Evolutionary conservation across 805 yeast species (phyloP), one percentile per base, ranked within the genome.

Genomic region (Vanderwaltozyma yarrowii): DNA sequence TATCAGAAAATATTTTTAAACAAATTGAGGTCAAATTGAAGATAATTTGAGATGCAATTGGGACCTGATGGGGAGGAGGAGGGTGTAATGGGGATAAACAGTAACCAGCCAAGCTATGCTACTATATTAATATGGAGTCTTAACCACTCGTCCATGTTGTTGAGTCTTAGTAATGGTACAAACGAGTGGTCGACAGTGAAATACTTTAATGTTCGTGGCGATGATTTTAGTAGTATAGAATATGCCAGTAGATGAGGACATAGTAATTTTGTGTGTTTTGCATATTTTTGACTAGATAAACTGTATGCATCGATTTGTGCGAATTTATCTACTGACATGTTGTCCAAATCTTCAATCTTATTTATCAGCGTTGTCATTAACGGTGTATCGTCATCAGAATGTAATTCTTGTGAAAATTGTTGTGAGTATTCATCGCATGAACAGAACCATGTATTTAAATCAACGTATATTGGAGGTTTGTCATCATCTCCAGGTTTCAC

Each of bases 211-310:
- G 48, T 39, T 14, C 30, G 30, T 9, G 36, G 14, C 3, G 50
- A 45, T 3, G 60, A 49, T 19, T 47, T 39, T 11, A 58, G 42
- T 16, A 59, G 36, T 9, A 54, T 52, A 7, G 56, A 47, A 35
- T 45, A 56, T 9, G 62, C 60, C 15, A 61, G 28, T 12, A 61
- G 40, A 45, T 61, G 65, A 1, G 62, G 50, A 35, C 65, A 61
- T 35, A 49, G 46, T 5, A 57, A 38, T 36, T 50, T 46, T 13
- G 48, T 53, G 32, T 42, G 47, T 4, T 39, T 36, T n/a, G 50
- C 45, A 37, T 52, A 57, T 16, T 48, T 41, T 25, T 54, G 60
- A 35, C 36, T 49, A 2, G 52, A 49, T 2, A 54, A 32, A 43
- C 57, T 52, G 30, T 45, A 47, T 0, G 52, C 47, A 37, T 50